phyloP scores from a whole-genome alignment of 2,329 filamentous ascomycete genomes.

The Colletotrichum tanaceti region DNA sequence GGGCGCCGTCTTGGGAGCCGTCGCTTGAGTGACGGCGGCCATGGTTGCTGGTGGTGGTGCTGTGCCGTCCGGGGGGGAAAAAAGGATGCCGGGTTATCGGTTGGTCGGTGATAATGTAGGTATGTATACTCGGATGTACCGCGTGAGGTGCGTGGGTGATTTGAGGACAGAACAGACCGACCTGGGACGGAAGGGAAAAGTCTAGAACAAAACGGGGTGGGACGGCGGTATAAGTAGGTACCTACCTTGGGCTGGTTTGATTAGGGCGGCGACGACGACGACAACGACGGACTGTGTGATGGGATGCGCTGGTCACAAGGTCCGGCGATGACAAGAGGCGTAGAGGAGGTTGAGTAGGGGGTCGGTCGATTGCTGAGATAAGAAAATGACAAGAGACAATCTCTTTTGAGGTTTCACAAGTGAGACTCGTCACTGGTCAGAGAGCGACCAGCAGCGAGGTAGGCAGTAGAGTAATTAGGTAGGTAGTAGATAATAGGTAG shows the following conservation, averaged over 20 bases:
- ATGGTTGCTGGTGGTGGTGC: conserved; percentile 43
- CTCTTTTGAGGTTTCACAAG: conserved; percentile 30
- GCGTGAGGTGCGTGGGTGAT: conserved; percentile 20
- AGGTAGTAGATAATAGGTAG: background rate
- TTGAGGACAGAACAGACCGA: conserved; percentile 36
- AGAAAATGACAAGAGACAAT: conserved; percentile 33
- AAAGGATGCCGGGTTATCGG: conserved; percentile 11
- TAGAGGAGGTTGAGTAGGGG: conserved; percentile 25
- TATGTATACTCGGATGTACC: conserved; percentile 31
- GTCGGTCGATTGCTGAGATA: conserved; percentile 35
- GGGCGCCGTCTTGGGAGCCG: conserved; percentile 45
- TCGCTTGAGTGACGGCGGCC: conserved; percentile 50
- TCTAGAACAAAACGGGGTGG: conserved; percentile 33
- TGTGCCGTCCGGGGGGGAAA: conserved; percentile 3
- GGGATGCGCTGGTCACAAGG: conserved; percentile 39
- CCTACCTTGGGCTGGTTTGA: conserved; percentile 24
- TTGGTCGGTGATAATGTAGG: conserved; percentile 24
- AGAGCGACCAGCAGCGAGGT: background rate
- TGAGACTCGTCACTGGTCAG: conserved; percentile 34
- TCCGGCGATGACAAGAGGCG: conserved; percentile 38
- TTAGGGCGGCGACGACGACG: conserved; percentile 24
- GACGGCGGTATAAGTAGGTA: conserved; percentile 32
- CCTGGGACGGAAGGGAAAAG: conserved; percentile 30
- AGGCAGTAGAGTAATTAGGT: too few species aligned
- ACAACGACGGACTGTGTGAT: conserved; percentile 35